These are phyloP conservation scores for Phytophthora europaea DNA, from an alignment of 352 stramenopile genomes.

Conservation along the genomic window DNA sequence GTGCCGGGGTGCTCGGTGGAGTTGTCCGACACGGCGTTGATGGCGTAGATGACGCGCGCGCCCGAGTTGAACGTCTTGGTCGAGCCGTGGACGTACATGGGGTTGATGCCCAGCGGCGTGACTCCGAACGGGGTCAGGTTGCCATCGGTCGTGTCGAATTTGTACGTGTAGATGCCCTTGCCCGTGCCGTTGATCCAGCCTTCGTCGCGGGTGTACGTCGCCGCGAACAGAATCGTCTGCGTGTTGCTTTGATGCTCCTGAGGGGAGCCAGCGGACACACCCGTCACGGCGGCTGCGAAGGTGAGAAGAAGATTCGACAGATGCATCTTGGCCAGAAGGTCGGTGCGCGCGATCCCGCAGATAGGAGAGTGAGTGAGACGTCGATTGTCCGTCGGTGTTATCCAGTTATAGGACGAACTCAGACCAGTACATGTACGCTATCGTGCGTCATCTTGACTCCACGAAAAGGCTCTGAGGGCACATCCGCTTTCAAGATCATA, in stretches of 20 bases:
- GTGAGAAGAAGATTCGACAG: slow-evolving; percentile 29
- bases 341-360: slow-evolving; percentile 9
- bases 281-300: slow-evolving; percentile 28
- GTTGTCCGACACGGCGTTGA: slow-evolving; percentile 62
- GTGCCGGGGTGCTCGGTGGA: slow-evolving; percentile 37
- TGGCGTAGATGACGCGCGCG: slow-evolving; percentile 54
- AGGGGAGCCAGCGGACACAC: slow-evolving; percentile 24
- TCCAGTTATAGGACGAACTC: not conserved
- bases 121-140: slow-evolving; percentile 49
- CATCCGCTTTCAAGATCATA: slow-evolving; percentile 36
- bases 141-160: slow-evolving; percentile 55
- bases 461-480: slow-evolving; percentile 2
- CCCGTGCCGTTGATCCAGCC: slow-evolving; percentile 73
- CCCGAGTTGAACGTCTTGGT: slow-evolving; percentile 37
- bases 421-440: not conserved
- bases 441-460: not conserved
- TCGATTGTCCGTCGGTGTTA: slow-evolving; percentile 5
- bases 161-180: slow-evolving; percentile 72
- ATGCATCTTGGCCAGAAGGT: slow-evolving; percentile 26
- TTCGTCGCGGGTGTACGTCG: slow-evolving; percentile 75
- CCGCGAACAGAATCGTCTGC: slow-evolving; percentile 58
- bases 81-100: slow-evolving; percentile 66
- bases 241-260: slow-evolving; percentile 20
- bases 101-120: slow-evolving; percentile 73
- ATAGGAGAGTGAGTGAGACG: slow-evolving; percentile 19